Base-by-base conservation (phyloP, 2,329 filamentous ascomycete species). In the Rosellinia necatrix region DNA sequence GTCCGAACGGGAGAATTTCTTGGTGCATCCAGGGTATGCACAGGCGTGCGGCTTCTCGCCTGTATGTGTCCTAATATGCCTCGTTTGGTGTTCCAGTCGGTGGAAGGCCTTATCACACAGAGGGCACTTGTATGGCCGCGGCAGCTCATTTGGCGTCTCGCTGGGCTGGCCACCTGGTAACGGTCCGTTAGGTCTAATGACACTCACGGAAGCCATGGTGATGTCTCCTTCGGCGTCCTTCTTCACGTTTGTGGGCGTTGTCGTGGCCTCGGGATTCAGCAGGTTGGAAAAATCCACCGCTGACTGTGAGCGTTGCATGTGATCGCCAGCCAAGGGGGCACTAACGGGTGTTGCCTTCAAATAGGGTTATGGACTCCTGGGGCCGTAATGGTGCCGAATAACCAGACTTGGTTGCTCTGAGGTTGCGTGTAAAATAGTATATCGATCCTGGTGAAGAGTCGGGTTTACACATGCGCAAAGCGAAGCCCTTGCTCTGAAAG, bases 61-160 rank as follows among this genome's bases (percentile, higher is more conserved):
- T 0, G 93, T 99, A 76, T 99, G 93, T 6, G 94, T 97, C 68
- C 93, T 87, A 71, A 97, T 97, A 76, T 99, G 93, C 68, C 82
- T 78, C 19, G 84, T 87, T 81, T 97, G 93, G 74, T 97, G 93
- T 79, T 97, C 93, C 37, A 99, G 83, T 61, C 94, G 91, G 81
- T 97, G 94, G 78, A 99, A 99, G 59, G 94, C 93, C 82, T 97
- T 96, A 70, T 97, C 93, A 80, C 94, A 99, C 61, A 99, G 85
- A 59, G 93, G 92, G 75, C 93, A 99, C 81, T 97, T 97, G 86
- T 99, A 99, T 0, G 93, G 93, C 53, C 94, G 88, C 57, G 94
- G 94, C 50, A 97, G 84, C 75, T 97, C 93, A 62, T 74, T 77
- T 44, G 72, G 62, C 56, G 76, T 80, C 81, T 91, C 75, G 75